A percentile compares a stretch with the other conserved stretches of the same genome.
Evolutionary conservation across 352 stramenopile species (phyloP).

Genomic region (Globisporangium spiculum): DNA sequence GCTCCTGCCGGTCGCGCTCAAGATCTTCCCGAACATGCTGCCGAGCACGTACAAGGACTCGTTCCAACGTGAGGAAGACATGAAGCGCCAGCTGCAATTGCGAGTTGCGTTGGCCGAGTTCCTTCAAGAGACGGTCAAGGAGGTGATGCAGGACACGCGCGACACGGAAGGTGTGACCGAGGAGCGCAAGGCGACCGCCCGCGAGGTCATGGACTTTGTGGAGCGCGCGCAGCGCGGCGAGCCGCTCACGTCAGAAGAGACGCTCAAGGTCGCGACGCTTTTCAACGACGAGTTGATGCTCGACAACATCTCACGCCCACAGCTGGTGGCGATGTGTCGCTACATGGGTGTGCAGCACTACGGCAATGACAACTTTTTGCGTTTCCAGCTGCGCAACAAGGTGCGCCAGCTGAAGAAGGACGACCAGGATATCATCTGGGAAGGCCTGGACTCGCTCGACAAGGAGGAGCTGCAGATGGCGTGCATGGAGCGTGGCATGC

Average conservation of each 20-base stretch:
- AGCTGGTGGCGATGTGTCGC: slow-evolving; percentile 96
- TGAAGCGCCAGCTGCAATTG: slow-evolving; percentile 97
- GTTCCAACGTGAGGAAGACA: slow-evolving; percentile 96
- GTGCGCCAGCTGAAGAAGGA: slow-evolving; percentile 96
- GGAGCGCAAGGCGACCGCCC: slow-evolving; percentile 70
- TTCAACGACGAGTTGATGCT: slow-evolving; percentile 99
- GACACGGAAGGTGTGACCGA: slow-evolving; percentile 80
- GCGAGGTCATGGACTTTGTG: slow-evolving; percentile 85
- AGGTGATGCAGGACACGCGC: slow-evolving; percentile 80
- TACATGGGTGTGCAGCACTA: slow-evolving; percentile 98
- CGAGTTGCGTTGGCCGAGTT: slow-evolving; percentile 96
- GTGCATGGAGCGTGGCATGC: slow-evolving; percentile 97
- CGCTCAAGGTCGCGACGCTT: slow-evolving; percentile 89
- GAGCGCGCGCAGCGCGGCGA: slow-evolving; percentile 76
- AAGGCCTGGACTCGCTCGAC: slow-evolving; percentile 96
- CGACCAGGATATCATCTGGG: slow-evolving; percentile 98
- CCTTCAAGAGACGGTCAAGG: slow-evolving; percentile 96
- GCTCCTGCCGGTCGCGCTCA: slow-evolving; percentile 95
- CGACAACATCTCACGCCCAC: slow-evolving; percentile 96
- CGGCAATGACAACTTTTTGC: slow-evolving; percentile 95
- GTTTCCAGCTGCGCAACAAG: slow-evolving; percentile 93
- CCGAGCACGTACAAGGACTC: slow-evolving; percentile 96
- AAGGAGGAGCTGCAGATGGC: slow-evolving; percentile 97
- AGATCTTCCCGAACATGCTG: slow-evolving; percentile 99
- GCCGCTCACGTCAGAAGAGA: slow-evolving; percentile 73